These are phyloP conservation scores for Drosera capensis DNA, from an alignment of 148 eudicot species.

Conservation along the genomic window DNA sequence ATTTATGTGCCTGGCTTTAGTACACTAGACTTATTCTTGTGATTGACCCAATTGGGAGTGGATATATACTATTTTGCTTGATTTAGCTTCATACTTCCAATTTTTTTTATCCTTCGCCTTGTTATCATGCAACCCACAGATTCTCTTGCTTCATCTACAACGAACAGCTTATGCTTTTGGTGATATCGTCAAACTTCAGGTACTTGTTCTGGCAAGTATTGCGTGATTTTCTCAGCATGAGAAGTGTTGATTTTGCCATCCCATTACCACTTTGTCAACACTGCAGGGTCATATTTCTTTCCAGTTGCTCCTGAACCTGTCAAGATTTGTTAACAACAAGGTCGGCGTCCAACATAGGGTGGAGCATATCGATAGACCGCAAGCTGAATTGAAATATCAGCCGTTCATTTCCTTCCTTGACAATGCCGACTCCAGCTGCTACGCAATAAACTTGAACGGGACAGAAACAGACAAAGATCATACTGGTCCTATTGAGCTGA, in stretches of 20 bases:
- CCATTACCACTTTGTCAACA: too few species aligned
- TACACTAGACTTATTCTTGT: too few species aligned
- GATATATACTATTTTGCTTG: too few species aligned
- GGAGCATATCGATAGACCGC: constrained; percentile 9
- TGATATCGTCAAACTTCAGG: constrained; percentile 62
- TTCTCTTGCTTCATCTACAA: constrained; percentile 79
- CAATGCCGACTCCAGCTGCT: neutral
- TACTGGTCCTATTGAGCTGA: too few species aligned
- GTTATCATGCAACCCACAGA: constrained; percentile 28
- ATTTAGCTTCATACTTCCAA: too few species aligned
- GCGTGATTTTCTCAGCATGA: neutral
- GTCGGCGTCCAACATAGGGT: constrained; percentile 31
- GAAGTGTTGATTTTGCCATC: too few species aligned
- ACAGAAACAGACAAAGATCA: too few species aligned
- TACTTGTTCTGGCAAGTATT: constrained; percentile 10
- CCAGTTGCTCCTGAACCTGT: constrained; percentile 47
- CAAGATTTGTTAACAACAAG: constrained; percentile 37
- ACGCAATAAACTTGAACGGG: neutral
- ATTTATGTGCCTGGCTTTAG: too few species aligned
- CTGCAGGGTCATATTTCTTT: constrained; percentile 71
- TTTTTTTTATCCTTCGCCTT: too few species aligned
- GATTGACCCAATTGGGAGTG: too few species aligned
- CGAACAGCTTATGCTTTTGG: constrained; percentile 62
- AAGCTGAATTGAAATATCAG: constrained; percentile 11
- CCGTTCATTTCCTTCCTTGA: constrained; percentile 10